Evolutionary conservation across 2,329 filamentous ascomycete species (phyloP).

Genomic region (Didymosphaeria variabile): DNA sequence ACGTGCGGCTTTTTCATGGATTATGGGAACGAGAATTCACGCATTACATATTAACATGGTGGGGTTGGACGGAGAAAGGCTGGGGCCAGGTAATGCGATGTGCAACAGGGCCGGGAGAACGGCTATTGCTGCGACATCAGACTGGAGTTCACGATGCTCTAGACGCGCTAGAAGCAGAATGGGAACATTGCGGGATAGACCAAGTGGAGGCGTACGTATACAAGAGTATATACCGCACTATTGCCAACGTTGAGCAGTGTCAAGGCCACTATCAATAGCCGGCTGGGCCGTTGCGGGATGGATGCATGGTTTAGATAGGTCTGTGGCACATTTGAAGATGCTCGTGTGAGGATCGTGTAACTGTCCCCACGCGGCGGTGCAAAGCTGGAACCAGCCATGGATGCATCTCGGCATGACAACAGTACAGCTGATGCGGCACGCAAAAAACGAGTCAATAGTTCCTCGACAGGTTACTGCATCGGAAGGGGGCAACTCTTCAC

Average conservation of each 20-base stretch:
- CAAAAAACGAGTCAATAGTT: background rate
- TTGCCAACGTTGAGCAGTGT: background rate
- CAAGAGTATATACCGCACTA: constrained; percentile 1
- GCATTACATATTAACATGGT: constrained; percentile 29
- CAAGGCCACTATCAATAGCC: background rate
- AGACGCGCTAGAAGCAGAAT: constrained; percentile 5
- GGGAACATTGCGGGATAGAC: background rate
- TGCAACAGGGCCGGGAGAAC: background rate
- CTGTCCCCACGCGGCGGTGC: background rate
- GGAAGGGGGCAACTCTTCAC: constrained; percentile 24
- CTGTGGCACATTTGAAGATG: constrained; percentile 7
- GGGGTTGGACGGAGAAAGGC: constrained; percentile 32
- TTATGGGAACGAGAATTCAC: constrained; percentile 10
- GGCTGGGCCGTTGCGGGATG: background rate
- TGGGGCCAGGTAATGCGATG: constrained; percentile 13
- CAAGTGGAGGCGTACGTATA: background rate
- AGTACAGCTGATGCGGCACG: background rate
- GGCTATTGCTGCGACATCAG: background rate
- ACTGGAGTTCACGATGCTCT: background rate
- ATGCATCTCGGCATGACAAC: constrained; percentile 4
- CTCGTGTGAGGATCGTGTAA: constrained; percentile 26
- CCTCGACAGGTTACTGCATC: background rate
- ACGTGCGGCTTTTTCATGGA: constrained; percentile 35
- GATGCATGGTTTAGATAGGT: background rate
- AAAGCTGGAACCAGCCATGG: constrained; percentile 14